These are phyloP conservation scores for Brassica carinata DNA, from an alignment of 345 rosid species.

Conservation along the genomic window DNA sequence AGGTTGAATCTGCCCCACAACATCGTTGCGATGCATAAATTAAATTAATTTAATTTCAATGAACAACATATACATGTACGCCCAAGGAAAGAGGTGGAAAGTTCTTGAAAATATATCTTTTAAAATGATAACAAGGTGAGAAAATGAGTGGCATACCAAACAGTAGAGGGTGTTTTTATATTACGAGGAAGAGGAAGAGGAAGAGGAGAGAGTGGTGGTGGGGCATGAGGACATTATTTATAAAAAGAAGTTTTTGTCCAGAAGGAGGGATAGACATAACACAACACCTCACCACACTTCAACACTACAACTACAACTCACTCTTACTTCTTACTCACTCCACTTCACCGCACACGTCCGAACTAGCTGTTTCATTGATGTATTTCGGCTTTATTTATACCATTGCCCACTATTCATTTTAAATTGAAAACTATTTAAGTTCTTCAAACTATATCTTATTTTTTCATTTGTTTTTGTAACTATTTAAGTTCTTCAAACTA, in stretches of 20 bases:
- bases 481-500: background rate
- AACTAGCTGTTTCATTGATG: constrained; percentile 26
- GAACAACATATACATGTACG: no score
- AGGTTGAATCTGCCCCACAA: no score
- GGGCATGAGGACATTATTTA: constrained; percentile 29
- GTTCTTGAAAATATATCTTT: constrained; percentile 6
- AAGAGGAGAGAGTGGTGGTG: constrained; percentile 37
- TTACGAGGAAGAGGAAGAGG: constrained; percentile 12
- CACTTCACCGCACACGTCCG: constrained; percentile 45
- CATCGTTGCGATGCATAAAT: no score
- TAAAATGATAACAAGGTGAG: constrained; percentile 9
- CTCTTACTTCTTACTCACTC: constrained; percentile 60
- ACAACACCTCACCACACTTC: constrained; percentile 38
- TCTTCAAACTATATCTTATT: background rate
- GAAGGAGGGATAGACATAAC: constrained; percentile 44
- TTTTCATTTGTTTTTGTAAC: background rate
- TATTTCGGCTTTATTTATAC: constrained; percentile 7
- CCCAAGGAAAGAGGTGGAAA: background rate
- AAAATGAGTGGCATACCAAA: constrained; percentile 41
- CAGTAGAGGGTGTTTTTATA: constrained; percentile 22
- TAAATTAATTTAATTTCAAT: no score
- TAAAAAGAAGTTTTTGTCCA: constrained; percentile 9
- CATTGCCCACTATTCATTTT: background rate
- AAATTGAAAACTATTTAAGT: background rate
- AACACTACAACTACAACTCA: constrained; percentile 39